Percentiles rank a stretch among this genome's conserved stretches.
Evolutionary conservation across 495 filamentous ascomycete genomes (phyloP).

Genomic region (Trichoderma gamsii): DNA sequence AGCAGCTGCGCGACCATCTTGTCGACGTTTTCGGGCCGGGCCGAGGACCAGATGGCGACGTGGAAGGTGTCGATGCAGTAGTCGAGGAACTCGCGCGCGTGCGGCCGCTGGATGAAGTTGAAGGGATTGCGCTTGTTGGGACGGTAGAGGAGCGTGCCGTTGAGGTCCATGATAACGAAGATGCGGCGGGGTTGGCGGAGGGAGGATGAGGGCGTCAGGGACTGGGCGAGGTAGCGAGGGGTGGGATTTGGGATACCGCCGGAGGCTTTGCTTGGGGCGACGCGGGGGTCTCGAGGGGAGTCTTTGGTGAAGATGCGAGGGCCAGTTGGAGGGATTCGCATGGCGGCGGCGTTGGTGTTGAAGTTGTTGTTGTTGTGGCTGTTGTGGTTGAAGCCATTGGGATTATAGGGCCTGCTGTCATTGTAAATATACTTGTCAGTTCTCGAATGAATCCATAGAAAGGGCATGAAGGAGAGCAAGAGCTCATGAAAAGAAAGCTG

Average conservation of each 20-base stretch:
- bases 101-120: conserved; percentile 55
- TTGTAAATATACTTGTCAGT: neutral
- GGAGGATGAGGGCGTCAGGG: conserved; percentile 19
- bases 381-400: neutral
- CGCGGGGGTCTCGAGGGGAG: conserved; percentile 23
- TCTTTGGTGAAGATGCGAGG: neutral
- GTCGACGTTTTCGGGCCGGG: conserved; percentile 60
- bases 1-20: conserved; percentile 55
- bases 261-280: conserved; percentile 34
- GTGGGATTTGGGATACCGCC: conserved; percentile 46
- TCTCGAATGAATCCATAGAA: neutral
- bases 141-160: conserved; percentile 80
- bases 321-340: neutral
- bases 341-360: neutral
- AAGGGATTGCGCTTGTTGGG: conserved; percentile 42
- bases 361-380: neutral
- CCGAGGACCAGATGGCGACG: conserved; percentile 90
- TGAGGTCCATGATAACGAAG: conserved; percentile 84
- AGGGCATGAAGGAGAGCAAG: neutral
- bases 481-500: neutral
- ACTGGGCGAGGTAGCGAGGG: conserved; percentile 31
- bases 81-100: conserved; percentile 57
- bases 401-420: neutral
- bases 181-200: conserved; percentile 39
- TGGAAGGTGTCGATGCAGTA: conserved; percentile 60